phyloP scores from a whole-genome alignment of 495 filamentous ascomycete genomes.

The Stereocaulon alpinum region DNA sequence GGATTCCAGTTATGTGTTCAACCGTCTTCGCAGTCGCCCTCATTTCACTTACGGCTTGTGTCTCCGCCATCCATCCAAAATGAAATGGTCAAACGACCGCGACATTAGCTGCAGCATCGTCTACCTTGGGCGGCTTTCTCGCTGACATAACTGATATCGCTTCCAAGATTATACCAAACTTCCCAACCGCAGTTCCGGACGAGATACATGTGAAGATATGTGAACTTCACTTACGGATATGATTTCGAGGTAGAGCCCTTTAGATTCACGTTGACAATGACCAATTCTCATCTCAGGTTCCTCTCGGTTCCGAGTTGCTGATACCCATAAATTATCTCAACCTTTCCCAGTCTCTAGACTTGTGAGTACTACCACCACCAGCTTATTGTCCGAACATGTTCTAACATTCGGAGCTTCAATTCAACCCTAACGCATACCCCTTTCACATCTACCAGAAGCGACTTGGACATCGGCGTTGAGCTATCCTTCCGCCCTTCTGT shows the following conservation, averaged over 20 bases:
- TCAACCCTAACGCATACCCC: slow-evolving; percentile 2
- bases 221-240: slow-evolving; percentile 13
- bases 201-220: background rate
- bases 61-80: background rate
- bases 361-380: background rate
- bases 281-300: background rate
- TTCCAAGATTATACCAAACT: background rate
- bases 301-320: slow-evolving; percentile 1
- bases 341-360: slow-evolving; percentile 7
- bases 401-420: background rate
- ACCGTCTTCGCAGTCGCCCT: background rate
- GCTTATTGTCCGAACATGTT: background rate
- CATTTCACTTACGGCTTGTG: background rate
- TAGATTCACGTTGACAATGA: background rate
- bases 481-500: slow-evolving; percentile 13
- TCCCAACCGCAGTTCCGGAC: background rate
- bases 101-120: background rate
- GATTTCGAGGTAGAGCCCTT: slow-evolving; percentile 5
- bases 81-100: background rate
- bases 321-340: slow-evolving; percentile 1
- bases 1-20: background rate
- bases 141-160: background rate
- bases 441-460: background rate
- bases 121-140: background rate
- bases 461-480: slow-evolving; percentile 2